A percentile compares a stretch with the other conserved stretches of the same genome.
Evolutionary conservation across 2,329 filamentous ascomycete genomes (phyloP).

Genomic region (Akanthomyces uredinophilus): DNA sequence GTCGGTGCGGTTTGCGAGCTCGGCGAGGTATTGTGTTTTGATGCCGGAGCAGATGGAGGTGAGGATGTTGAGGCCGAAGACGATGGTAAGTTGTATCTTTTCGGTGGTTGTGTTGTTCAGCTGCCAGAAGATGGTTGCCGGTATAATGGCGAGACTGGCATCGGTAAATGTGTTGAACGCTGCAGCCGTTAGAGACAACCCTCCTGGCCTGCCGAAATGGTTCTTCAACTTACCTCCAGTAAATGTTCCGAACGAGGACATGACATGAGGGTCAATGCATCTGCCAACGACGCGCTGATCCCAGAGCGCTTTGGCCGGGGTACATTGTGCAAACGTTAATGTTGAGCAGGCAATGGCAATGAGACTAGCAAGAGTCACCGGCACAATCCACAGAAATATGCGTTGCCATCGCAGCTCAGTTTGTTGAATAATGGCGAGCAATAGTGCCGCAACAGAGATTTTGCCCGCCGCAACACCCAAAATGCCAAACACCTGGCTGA

Average conservation of each 20-base stretch:
- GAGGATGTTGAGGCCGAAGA: slow-evolving; percentile 22
- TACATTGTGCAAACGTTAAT: slow-evolving; percentile 21
- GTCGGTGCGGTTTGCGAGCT: slow-evolving; percentile 20
- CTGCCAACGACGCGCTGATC: slow-evolving; percentile 17
- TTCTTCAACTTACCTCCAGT: slow-evolving; percentile 16
- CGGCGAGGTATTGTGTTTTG: slow-evolving; percentile 21
- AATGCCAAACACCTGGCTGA: slow-evolving; percentile 20
- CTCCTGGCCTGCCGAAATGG: not conserved
- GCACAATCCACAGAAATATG: slow-evolving; percentile 20
- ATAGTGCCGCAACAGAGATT: slow-evolving; percentile 20
- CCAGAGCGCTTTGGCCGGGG: slow-evolving; percentile 19
- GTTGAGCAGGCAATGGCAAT: slow-evolving; percentile 20
- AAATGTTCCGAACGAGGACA: slow-evolving; percentile 19
- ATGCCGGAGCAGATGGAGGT: slow-evolving; percentile 22
- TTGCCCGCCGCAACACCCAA: slow-evolving; percentile 21
- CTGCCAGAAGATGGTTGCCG: slow-evolving; percentile 52
- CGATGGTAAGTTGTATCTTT: slow-evolving; percentile 56
- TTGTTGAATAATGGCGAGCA: slow-evolving; percentile 19
- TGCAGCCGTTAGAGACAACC: not conserved
- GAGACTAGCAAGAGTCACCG: slow-evolving; percentile 17
- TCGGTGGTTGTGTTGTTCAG: slow-evolving; percentile 74
- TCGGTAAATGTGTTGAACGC: slow-evolving; percentile 22
- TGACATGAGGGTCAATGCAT: slow-evolving; percentile 20
- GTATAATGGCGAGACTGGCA: slow-evolving; percentile 20
- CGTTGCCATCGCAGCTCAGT: slow-evolving; percentile 20